Evolutionary conservation across 2,329 filamentous ascomycete genomes (phyloP), one percentile per base, ranked within the genome.

Genomic region (Alternaria sp.): DNA sequence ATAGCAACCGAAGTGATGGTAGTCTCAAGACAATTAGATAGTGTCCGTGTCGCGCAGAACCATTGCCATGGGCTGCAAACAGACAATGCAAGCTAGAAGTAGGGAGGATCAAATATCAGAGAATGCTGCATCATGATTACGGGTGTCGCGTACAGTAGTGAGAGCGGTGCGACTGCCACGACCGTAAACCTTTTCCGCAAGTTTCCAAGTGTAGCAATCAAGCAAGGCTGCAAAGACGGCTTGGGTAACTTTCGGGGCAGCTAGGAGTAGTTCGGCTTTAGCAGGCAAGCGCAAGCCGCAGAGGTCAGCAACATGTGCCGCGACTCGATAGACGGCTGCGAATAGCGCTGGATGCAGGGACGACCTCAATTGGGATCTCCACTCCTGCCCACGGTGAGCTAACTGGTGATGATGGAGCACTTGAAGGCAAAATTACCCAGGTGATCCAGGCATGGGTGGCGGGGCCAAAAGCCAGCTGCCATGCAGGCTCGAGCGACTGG

Each of bases 1-100:
- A 98, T 82, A 2, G 93, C 94, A 71, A 88, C 84, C 60, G 91
- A 84, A 5, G 94, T 97, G 68, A 99, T 81, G 0, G 91, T 92
- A n/a, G 91, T 93, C 82, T 99, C 95, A 5, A 98, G 83, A 54
- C 90, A 95, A 80, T 99, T 99, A 56, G 94, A 97, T 74, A 99
- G 90, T 1, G 95, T 97, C 48, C 95, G 87, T 0, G 93, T 94
- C 2, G 93, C 95, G 80, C 91, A 95, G 80, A 95, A 98, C 92
- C 92, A 98, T 78, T 97, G 93, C 93, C 95, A 99, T 7, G 95
- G 92, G 78, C 89, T 97, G 71, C 89, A 82, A 44, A 91, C 78
- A 3, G 89, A 89, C 80, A 95, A 85, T 60, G 86, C 85, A 46
- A 97, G 83, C 89, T 93, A 77, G 60, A 66, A 64, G 60, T 57